Evolutionary conservation across 2,329 filamentous ascomycete species (phyloP).

Genomic region (Ophiognomonia clavigignenti-juglandacearum): DNA sequence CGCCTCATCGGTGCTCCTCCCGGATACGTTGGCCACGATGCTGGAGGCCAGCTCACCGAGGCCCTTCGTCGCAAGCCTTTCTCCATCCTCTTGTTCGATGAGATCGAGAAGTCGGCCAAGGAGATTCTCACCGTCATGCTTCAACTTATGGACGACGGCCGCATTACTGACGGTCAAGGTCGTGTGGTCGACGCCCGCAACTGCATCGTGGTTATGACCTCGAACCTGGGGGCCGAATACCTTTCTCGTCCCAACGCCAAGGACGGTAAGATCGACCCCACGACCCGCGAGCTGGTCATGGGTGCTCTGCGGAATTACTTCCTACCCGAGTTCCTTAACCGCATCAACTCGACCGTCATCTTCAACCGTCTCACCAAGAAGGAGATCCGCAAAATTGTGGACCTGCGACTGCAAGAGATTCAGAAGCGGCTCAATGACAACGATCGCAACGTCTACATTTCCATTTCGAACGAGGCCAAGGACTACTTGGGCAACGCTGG

Average conservation of each 20-base stretch:
- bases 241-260: constrained; percentile 73
- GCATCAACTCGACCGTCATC: constrained; percentile 92
- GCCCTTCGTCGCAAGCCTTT: constrained; percentile 90
- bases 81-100: constrained; percentile 95
- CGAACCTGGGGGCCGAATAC: constrained; percentile 91
- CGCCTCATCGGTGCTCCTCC: constrained; percentile 97
- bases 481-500: constrained; percentile 89
- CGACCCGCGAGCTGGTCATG: constrained; percentile 87
- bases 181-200: constrained; percentile 92
- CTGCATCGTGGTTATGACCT: constrained; percentile 99
- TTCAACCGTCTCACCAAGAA: constrained; percentile 90
- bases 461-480: constrained; percentile 79
- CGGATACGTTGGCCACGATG: constrained; percentile 94
- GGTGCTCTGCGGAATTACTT: constrained; percentile 90
- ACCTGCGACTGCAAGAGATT: constrained; percentile 81
- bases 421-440: constrained; percentile 87
- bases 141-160: constrained; percentile 99
- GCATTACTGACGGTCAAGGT: constrained; percentile 97
- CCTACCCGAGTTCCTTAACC: constrained; percentile 96
- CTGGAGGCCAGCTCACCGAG: constrained; percentile 93
- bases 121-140: constrained; percentile 93
- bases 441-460: constrained; percentile 77
- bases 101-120: constrained; percentile 98
- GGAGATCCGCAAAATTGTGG: constrained; percentile 95
- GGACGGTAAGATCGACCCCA: constrained; percentile 80